Conservation (phyloP, 176 grass and related monocot genomes). For the Carex cristatella region DNA sequence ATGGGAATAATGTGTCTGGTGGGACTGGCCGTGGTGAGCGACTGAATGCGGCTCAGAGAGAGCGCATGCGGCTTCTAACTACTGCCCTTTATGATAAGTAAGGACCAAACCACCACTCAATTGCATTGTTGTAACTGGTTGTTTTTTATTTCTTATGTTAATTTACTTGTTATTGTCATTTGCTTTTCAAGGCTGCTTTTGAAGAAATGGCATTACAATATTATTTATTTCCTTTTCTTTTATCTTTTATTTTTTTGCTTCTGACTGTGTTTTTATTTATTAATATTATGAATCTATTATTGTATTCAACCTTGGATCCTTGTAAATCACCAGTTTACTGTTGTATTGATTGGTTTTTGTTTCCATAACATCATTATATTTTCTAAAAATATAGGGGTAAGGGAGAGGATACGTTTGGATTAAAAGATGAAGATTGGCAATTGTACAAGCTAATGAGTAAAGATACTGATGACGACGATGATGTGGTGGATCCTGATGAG, state of each 20-base stretch:
- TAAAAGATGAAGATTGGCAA: conserved; percentile 90
- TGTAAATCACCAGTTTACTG: not conserved
- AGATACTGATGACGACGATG: conserved; percentile 70
- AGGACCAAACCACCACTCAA: not conserved
- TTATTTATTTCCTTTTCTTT: not conserved
- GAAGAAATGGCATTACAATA: not conserved
- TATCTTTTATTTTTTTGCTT: not conserved
- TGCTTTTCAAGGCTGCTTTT: not conserved
- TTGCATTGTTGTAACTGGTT: not conserved
- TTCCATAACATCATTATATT: not conserved
- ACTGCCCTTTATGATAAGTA: conserved; percentile 81
- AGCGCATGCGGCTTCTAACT: conserved; percentile 84
- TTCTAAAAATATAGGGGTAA: conserved; percentile 41
- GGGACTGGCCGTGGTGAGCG: conserved; percentile 83
- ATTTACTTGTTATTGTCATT: not conserved
- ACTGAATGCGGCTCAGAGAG: conserved; percentile 85
- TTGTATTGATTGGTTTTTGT: not conserved
- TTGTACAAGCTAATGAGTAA: conserved; percentile 98
- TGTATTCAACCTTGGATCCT: not conserved
- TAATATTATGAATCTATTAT: not conserved
- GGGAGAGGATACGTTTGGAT: conserved; percentile 95
- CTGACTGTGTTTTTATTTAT: not conserved
- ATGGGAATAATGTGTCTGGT: conserved; percentile 60
- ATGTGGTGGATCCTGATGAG: conserved; percentile 73
- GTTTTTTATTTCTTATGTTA: not conserved